Percentiles rank a stretch among this genome's conserved stretches.
phyloP scores from a whole-genome alignment of 768 basidiomycete species.

The Polyporus arcularius region DNA sequence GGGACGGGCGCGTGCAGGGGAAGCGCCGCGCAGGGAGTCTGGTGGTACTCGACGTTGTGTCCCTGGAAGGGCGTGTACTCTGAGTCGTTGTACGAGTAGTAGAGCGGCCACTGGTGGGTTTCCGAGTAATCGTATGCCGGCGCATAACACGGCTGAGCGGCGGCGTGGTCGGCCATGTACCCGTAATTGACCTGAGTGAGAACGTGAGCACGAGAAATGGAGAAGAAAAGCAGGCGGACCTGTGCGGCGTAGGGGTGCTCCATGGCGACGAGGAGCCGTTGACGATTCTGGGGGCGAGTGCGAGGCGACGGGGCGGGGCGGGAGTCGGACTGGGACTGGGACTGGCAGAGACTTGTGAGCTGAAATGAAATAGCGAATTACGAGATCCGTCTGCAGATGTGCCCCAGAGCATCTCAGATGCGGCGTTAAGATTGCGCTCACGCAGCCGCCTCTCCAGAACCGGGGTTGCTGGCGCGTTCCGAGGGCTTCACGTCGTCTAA shows the following conservation, averaged over 20 bases:
- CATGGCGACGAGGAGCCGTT: not conserved
- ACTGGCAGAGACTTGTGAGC: not conserved
- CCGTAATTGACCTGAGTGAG: not conserved
- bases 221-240: not conserved
- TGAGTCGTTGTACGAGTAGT: slow-evolving; percentile 6
- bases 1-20: slow-evolving; percentile 27
- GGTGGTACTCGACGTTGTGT: not conserved
- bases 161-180: not conserved
- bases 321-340: not conserved
- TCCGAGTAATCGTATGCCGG: slow-evolving; percentile 3
- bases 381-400: slow-evolving; percentile 6
- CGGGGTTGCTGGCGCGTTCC: slow-evolving; percentile 6
- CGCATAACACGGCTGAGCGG: not conserved
- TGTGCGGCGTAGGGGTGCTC: not conserved
- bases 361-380: not conserved
- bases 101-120: not conserved
- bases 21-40: not conserved
- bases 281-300: not conserved
- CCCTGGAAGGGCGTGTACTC: not conserved
- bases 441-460: slow-evolving; percentile 2
- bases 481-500: not conserved
- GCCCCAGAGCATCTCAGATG: slow-evolving; percentile 13
- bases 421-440: slow-evolving; percentile 16
- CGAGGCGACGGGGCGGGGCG: not conserved
- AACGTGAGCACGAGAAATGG: not conserved